These are phyloP conservation scores for Zoysia pacifica DNA, from an alignment of 176 grass and related monocot genomes.

Conservation along the genomic window DNA sequence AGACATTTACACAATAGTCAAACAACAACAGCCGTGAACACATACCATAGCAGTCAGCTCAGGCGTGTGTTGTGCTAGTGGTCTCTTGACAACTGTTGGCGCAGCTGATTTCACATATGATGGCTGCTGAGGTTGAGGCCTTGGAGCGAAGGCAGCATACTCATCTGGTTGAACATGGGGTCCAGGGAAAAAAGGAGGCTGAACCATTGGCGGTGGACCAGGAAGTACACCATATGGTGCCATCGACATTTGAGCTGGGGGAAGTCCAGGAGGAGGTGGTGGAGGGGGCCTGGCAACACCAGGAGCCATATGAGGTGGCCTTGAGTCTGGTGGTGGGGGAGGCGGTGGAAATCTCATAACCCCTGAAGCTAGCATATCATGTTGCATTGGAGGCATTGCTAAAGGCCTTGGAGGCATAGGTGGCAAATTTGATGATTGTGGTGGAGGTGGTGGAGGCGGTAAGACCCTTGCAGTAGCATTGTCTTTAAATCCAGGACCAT, in stretches of 20 bases:
- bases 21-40: constrained; percentile 17
- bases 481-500: constrained; percentile 45
- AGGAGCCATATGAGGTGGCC: constrained; percentile 60
- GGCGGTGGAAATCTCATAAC: constrained; percentile 78
- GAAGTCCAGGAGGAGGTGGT: constrained; percentile 70
- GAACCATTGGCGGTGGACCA: constrained; percentile 64
- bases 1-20: constrained; percentile 15
- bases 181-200: constrained; percentile 56
- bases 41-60: constrained; percentile 95
- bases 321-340: constrained; percentile 70
- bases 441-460: constrained; percentile 41
- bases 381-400: constrained; percentile 39
- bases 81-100: constrained; percentile 92
- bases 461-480: constrained; percentile 38
- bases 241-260: constrained; percentile 62
- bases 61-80: constrained; percentile 96
- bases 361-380: constrained; percentile 73
- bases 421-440: constrained; percentile 47
- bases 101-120: constrained; percentile 98
- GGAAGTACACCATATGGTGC: constrained; percentile 71
- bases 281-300: constrained; percentile 67
- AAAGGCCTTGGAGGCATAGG: constrained; percentile 64
- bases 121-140: constrained; percentile 79
- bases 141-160: constrained; percentile 57
- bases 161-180: constrained; percentile 57